A percentile compares a stretch with the other conserved stretches of the same genome.
Conservation (phyloP, 805 yeast genomes). For the Spathaspora arborariae region DNA sequence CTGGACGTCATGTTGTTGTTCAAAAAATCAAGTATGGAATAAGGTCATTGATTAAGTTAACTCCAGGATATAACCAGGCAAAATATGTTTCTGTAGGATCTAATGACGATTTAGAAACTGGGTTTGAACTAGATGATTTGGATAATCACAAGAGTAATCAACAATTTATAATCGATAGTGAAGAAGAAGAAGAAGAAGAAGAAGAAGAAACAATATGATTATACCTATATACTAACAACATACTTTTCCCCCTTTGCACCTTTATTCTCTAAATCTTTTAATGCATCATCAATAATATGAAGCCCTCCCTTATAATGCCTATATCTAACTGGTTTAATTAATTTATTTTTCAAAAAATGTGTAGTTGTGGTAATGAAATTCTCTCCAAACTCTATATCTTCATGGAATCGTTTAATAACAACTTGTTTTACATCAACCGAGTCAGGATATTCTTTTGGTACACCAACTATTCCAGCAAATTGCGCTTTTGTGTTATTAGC, state of each 20-base stretch:
- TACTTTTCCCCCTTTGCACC: constrained; percentile 45
- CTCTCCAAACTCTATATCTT: constrained; percentile 35
- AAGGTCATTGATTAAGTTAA: background rate
- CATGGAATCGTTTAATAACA: constrained; percentile 41
- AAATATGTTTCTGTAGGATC: constrained; percentile 3
- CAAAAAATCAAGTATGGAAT: constrained; percentile 4
- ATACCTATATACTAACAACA: constrained; percentile 20
- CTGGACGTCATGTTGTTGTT: constrained; percentile 14
- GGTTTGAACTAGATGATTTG: constrained; percentile 10
- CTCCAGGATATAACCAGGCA: constrained; percentile 8
- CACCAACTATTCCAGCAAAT: constrained; percentile 40
- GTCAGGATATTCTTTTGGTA: constrained; percentile 20
- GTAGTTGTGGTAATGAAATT: constrained; percentile 31
- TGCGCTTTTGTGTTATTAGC: constrained; percentile 6
- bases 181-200: constrained; percentile 11
- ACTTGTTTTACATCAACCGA: constrained; percentile 28
- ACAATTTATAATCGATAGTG: constrained; percentile 18
- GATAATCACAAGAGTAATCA: constrained; percentile 2
- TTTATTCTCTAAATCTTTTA: constrained; percentile 32
- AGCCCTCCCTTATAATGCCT: constrained; percentile 33
- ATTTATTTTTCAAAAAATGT: constrained; percentile 20
- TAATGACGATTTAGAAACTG: constrained; percentile 5
- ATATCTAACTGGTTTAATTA: constrained; percentile 29
- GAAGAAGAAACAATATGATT: constrained; percentile 1
- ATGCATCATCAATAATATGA: constrained; percentile 28